Base-by-base conservation (phyloP, 345 rosid species). In the Brassica carinata region DNA sequence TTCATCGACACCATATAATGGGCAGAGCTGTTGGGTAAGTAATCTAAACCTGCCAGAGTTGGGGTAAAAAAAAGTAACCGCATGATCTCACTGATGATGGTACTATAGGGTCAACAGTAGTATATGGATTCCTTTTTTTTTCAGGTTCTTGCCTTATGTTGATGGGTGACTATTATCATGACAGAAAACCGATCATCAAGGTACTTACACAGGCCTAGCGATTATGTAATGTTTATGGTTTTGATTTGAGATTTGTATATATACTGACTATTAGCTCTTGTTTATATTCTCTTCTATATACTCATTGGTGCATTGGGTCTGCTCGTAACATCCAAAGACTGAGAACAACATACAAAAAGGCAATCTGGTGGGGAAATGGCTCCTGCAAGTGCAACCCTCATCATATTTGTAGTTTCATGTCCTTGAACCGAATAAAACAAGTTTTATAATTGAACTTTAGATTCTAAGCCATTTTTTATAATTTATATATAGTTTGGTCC, bases 21-120 rank as follows among this genome's bases (percentile, higher is more conserved):
- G 98, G 97, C 29, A 88, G 94, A 85, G 95, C 94, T 58, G 86
- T 91, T 57, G 95, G 95, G 98, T 93, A 89, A 82, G 70, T 11
- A 23, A 53, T 63, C 61, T 55, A 36, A 18, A 51, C 6, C 17
- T 63, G 15, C 4, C 27, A 10, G 18, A 4, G 7, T 40, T 45
- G 1, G 17, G 0, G 11, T 15, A 36, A 10, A 10, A 27, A 27
- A 18, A 40, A 23, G 26, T 23, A 23, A 17, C 48, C 33, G 1
- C 64, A 19, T 75, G 57, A 58, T 29, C 53, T 66, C 40, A 68
- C 17, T 62, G 30, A 73, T 57, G 61, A 17, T 79, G 69, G n/a
- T 18, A 1, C 14, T 0, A 23, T 29, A 34, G 55, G 26, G 15
- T 55, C 76, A 40, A 3, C 4, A 65, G 67, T 45, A 29, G 14